Evolutionary conservation across 345 rosid species (phyloP), one percentile per base, ranked within the genome.

Genomic region (Conringia planisiliqua): DNA sequence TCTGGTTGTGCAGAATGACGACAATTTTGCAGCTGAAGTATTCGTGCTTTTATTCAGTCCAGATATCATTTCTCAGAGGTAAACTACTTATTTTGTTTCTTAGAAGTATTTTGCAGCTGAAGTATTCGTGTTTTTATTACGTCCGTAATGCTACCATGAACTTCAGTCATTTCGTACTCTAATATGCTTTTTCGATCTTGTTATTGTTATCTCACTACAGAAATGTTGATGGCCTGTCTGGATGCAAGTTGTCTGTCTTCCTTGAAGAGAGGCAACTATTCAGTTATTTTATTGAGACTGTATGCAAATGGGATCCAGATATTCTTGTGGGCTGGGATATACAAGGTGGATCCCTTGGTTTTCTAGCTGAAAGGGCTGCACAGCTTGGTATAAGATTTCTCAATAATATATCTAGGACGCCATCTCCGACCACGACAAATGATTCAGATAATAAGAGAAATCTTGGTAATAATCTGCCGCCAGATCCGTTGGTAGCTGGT

Each of bases 321-420:
- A 74, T 94, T 57, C 57, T 94, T 66, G 73, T 90, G 83, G 97
- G 97, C 39, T 94, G 98, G 98, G 97, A 94, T 82, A 79, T 91
- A 62, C 98, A 94, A 82, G 87, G 92, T 43, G 84, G 92, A 79
- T 94, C 98, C 79, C 83, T 94, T 80, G 98, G 97, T 69, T 90
- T 84, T 87, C 82, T 94, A 70, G 97, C 97, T 69, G 98, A 91
- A 87, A 85, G 98, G 82, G 95, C 97, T 82, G 88, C 93, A 72
- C 89, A 84, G 86, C 89, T 94, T 58, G 95, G 98, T 33, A 82
- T 94, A 69, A 86, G 96, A 52, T 85, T 94, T 67, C 91, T 94
- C 59, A 83, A 87, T 82, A 79, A 69, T 13, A 85, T 94, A 65
- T 94, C 98, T 14, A 84, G 97, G 78, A 88, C 86, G 7, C 93